Evolutionary conservation across 2,329 filamentous ascomycete genomes (phyloP), one percentile per base, ranked within the genome.

Genomic region (Paramyrothecium sp.): DNA sequence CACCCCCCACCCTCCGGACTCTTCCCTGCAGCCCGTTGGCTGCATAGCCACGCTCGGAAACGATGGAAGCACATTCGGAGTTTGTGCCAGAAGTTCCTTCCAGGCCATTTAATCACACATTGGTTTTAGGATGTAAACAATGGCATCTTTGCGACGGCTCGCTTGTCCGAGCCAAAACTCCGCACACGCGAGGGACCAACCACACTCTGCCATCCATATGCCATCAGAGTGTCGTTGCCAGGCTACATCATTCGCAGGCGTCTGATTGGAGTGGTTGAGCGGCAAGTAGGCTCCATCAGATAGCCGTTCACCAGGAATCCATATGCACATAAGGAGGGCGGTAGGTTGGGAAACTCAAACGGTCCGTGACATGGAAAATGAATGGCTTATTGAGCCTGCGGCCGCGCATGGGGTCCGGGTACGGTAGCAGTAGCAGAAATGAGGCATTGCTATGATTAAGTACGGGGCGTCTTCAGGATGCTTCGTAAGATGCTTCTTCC

Each of bases 1-100:
- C 26, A 30, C 26, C 26, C 26, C 26, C 10, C 26, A 5, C 26
- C n/a, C n/a, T n/a, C n/a, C n/a, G n/a, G n/a, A n/a, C 4, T 30
- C 26, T 30, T 10, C 26, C 26, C 26, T 30, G 5, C 26, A 5
- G 26, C 10, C 5, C 26, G 10, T 30, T 5, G 5, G 10, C 7
- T 12, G 49, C 49, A 51, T 30, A 51, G 49, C 49, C 49, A 30
- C 49, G 49, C 21, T 51, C 49, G 49, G 49, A 19, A 51, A 22
- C 49, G 23, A 51, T 30, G 49, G 49, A 30, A 17, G 38, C n/a
- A 19, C 38, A 44, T 17, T 44, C n/a, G 13, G n/a, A 19, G 38
- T 17, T 44, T 16, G 38, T 19, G 38, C 38, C 38, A 44, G 38
- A 44, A 30, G 26, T 30, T 30, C 26, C 10, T 30, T 10, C 5